Evolutionary conservation across 2,329 filamentous ascomycete genomes (phyloP), one percentile per base, ranked within the genome.

Genomic region (Colletotrichum coccodes): DNA sequence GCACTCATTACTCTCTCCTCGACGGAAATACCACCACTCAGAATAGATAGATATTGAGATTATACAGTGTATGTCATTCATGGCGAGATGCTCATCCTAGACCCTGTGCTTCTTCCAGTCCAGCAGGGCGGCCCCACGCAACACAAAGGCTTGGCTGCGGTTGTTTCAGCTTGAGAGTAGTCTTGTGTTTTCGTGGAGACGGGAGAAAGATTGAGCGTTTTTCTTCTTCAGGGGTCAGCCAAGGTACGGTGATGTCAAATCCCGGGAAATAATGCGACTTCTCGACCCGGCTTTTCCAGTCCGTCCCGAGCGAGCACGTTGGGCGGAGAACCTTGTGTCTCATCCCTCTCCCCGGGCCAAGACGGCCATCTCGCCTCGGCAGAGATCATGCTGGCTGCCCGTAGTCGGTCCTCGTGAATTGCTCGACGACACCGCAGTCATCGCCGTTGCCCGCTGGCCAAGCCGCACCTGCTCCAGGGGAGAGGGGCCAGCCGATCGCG

Each of bases 1-100:
- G n/a, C 54, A 38, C 60, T 36, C 42, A 21, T 65, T 5, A 7
- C 36, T 54, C 34, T 14, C 49, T 36, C 8, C 38, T 46, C 8
- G 66, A 34, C 30, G 54, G 61, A 56, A 54, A 60, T 54, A 60
- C 47, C 49, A 47, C 32, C 30, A 40, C 44, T 65, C 61, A 65
- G 40, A 68, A 34, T 68, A 68, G 61, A 68, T 65, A 54, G 52
- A 64, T 42, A 7, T 60, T 53, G 23, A 38, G 32, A 49, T 32
- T 34, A n/a, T 23, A 49, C 49, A 56, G 42, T 68, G 50, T 23
- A n/a, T 36, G 28, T 42, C 49, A 26, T 61, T 21, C 12, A 23
- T 34, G 49, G 49, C 6, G n/a, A 36, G 6, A 53, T 6, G 16
- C 38, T 23, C 4, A 11, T 7, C 16, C 9, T 30, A 8, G 9